Evolutionary conservation across 1,139 yeast genomes (phyloP), one percentile per base, ranked within the genome.

Genomic region (Torulaspora pretoriensis): DNA sequence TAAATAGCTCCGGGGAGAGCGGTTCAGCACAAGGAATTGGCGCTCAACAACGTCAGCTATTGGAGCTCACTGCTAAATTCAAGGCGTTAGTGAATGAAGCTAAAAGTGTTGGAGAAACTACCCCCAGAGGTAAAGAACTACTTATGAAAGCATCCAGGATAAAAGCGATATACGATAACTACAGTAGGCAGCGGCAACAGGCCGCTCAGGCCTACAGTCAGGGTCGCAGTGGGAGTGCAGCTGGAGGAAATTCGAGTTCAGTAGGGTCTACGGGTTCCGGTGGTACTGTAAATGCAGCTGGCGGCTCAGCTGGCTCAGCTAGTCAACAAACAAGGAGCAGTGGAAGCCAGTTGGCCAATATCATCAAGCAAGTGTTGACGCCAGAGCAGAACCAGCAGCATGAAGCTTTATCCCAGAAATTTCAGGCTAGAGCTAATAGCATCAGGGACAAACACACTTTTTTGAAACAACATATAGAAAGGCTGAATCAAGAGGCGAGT

Each of bases 91-190:
- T 81, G 43, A 78, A 77, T 29, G 75, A 77, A 51, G 94, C 89
- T 1, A 77, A 77, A 54, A 62, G 64, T 32, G 68, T 72, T 0
- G 83, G 83, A 5, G 65, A 69, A 9, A 81, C 80, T 40, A 76
- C 85, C 6, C 81, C 78, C 0, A 81, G 77, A 53, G 92, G 90
- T n/a, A 78, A 78, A 60, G 80, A 76, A 54, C 87, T 83, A 58
- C 68, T 77, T 53, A 70, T 73, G 51, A 81, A 79, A 49, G 94
- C 92, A 2, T 84, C 84, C 46, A 77, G 77, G 47, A 80, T 86
- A 54, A 63, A 62, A 49, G 55, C 63, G 3, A 48, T 60, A 8
- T 63, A 61, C 45, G 65, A 61, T 24, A 60, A 57, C 22, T 60
- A 55, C 39, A 56, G 52, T 13, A 55, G 51, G 33, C 60, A 57